Conservation (phyloP, 106 monocot species). For the Alisma plantagoaquatica region DNA sequence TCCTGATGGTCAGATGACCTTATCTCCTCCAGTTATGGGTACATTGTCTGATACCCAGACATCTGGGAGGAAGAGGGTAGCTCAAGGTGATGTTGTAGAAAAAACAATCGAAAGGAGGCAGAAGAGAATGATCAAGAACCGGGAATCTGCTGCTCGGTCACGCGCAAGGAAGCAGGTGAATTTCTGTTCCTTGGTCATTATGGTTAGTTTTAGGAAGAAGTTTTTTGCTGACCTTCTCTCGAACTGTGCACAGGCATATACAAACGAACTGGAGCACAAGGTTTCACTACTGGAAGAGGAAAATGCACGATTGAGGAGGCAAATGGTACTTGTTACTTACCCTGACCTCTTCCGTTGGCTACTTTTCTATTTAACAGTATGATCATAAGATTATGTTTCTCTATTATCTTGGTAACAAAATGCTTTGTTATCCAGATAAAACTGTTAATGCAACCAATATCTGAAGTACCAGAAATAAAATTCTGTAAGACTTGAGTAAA, state of each 20-base stretch:
- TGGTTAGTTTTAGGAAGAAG: too few species aligned
- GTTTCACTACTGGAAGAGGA: slow-evolving; percentile 3
- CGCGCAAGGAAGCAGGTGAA: slow-evolving; percentile 20
- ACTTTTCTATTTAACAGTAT: too few species aligned
- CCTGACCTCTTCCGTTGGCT: too few species aligned
- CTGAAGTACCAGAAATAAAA: too few species aligned
- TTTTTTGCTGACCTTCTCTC: not conserved
- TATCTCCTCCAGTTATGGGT: slow-evolving; percentile 15
- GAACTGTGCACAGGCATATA: slow-evolving; percentile 6
- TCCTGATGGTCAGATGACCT: slow-evolving; percentile 7
- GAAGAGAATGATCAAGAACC: slow-evolving; percentile 23
- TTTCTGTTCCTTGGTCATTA: not conserved
- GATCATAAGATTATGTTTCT: too few species aligned
- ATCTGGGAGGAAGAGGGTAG: slow-evolving; percentile 9
- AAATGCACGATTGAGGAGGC: slow-evolving; percentile 2
- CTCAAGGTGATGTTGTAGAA: slow-evolving; percentile 11
- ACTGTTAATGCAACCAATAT: too few species aligned
- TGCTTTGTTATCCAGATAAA: too few species aligned
- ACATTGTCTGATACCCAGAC: slow-evolving; percentile 11
- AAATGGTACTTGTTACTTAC: slow-evolving; percentile 4
- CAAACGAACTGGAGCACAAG: slow-evolving; percentile 10
- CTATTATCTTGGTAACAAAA: too few species aligned
- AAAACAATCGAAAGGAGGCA: slow-evolving; percentile 15
- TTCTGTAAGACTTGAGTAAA: too few species aligned
- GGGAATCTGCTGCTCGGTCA: slow-evolving; percentile 25